Base-by-base conservation (phyloP, 1,284 basidiomycete species). In the Meripilus lineatus region DNA sequence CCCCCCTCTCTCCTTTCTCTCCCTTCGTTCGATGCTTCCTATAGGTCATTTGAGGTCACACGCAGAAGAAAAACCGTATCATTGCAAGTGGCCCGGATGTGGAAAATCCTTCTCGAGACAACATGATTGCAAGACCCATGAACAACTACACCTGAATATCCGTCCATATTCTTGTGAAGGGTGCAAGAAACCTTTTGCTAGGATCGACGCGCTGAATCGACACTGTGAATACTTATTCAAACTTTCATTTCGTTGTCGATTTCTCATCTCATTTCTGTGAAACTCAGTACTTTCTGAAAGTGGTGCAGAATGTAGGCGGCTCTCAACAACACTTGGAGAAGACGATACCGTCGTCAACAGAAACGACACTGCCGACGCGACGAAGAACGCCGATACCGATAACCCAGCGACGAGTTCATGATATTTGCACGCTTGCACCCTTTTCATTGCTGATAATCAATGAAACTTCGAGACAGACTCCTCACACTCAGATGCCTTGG, bases 31-130 rank as follows among this genome's bases (percentile, higher is more conserved):
- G 50, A 40, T 35, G 37, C 17, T 14, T 49, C 30, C 41, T 39
- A 35, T 52, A 81, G 84, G 82, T 18, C 89, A 91, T 56, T 72
- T 90, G 55, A 81, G 85, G 28, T 86, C 83, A n/a, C 88, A 91
- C 53, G 85, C 83, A 40, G 84, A 88, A 58, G 87, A 90, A 63
- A 81, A 87, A 50, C 87, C 87, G 21, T 91, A 85, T 70, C 75
- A 80, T 57, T 91, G 88, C 68, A 83, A 85, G 57, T 90, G 86
- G 84, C 86, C 88, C 0, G 87, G 85, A 15, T 91, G 88, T 56
- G 81, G 78, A 39, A 89, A 89, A 65, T 83, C 84, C 28, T 91
- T 91, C 50, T 85, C 87, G n/a, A 64, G 86, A 45, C 85, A 89
- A 61, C 86, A 90, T 54, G 88, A 90, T 58, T 89, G 85, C 65